Base-by-base conservation (phyloP, 208 protist species). In the Trypanosoma theileri region DNA sequence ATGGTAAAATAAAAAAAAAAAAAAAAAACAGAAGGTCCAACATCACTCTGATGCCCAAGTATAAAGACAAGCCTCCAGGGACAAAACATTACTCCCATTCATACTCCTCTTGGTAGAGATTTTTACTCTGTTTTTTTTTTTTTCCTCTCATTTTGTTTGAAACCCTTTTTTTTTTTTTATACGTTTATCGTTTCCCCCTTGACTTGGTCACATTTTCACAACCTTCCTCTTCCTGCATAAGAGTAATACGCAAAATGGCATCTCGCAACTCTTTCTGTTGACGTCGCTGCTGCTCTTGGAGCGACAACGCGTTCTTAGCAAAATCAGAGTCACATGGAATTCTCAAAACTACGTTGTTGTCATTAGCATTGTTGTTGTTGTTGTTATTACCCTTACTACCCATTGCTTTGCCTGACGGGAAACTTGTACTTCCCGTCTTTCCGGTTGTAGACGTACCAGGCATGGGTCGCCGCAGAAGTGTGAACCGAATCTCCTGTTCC, bases 231-330 rank as follows among this genome's bases (percentile, higher is more conserved):
- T 75, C 69, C 31, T 69, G 62, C 62, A 56, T 68, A 35, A 44
- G 69, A 28, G 54, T 69, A 17, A 75, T 75, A 35, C 60, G 60
- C 28, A n/a, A 46, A 14, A 61, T 75, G 24, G 69, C 58, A n/a
- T 62, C 69, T 46, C 69, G 69, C 35, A 69, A 35, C 16, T 75
- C 53, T 41, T 75, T 61, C 35, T 67, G 50, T 22, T 69, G 69
- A 12, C 50, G 51, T 50, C 60, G 48, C 24, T 68, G 46, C 24
- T 57, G 44, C 40, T 66, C 69, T 35, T 73, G 69, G 16, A 53
- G 52, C 24, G 46, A 10, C 12, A 67, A 16, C 13, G 60, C 69
- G 24, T 19, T 73, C 41, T 56, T 7, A n/a, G 69, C 69, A 62
- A 73, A 73, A 9, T 68, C 45, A 21, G 69, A 19, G 35, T 31